These are phyloP conservation scores for Erythrophleum fordii DNA, from an alignment of 306 rosid species.

Conservation along the genomic window DNA sequence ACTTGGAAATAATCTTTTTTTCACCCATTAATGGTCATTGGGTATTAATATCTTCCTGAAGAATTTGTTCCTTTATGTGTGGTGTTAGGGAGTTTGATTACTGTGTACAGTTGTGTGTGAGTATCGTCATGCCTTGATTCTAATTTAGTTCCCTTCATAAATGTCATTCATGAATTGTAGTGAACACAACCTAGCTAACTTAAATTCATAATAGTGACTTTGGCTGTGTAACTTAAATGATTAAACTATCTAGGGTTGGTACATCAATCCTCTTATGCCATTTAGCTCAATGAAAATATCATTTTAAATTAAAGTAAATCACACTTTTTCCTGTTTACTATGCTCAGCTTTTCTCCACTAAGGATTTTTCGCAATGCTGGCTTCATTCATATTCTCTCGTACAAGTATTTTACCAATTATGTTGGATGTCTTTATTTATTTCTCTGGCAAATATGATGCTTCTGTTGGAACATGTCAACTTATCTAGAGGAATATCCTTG, in stretches of 20 bases:
- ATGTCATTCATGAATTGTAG: background rate
- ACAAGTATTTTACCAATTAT: background rate
- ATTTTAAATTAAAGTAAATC: background rate
- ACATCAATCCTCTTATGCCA: background rate
- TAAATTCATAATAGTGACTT: too few species aligned
- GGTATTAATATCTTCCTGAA: background rate
- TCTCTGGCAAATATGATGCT: background rate
- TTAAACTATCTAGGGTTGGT: background rate
- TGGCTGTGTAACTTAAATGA: background rate
- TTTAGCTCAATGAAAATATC: background rate
- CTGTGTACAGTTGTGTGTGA: background rate
- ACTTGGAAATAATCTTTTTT: background rate
- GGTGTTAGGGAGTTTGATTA: slow-evolving; percentile 12
- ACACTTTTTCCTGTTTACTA: background rate
- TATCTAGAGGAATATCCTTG: background rate
- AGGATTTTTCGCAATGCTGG: background rate
- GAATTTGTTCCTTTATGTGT: slow-evolving; percentile 4
- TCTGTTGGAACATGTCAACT: background rate
- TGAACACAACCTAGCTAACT: background rate
- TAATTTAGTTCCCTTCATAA: background rate
- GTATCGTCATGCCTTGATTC: slow-evolving; percentile 8
- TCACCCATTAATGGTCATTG: slow-evolving; percentile 14
- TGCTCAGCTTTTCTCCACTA: background rate
- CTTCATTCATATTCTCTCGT: background rate
- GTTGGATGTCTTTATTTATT: background rate